A percentile compares a stretch with the other conserved stretches of the same genome.
Evolutionary conservation across 73 alveolate species (phyloP).

Genomic region (Stentor roeselii): DNA sequence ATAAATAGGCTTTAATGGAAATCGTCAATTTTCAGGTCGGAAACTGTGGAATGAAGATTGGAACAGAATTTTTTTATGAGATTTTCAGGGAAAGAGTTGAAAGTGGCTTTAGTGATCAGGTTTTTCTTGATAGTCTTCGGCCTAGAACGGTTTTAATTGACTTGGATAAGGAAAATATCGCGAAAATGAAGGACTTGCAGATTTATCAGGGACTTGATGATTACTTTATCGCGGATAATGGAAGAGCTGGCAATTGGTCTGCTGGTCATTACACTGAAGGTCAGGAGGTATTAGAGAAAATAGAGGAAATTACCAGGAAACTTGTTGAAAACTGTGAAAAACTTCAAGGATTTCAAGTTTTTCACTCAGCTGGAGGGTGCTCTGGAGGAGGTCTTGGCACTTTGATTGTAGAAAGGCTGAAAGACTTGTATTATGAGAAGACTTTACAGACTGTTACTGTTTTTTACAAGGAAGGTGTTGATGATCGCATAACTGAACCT

Average conservation of each 20-base stretch:
- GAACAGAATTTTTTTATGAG: too few relatives aligned
- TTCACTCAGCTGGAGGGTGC: slow-evolving; percentile 82
- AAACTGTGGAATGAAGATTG: too few relatives aligned
- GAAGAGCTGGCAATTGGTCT: slow-evolving; percentile 88
- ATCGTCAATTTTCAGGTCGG: too few relatives aligned
- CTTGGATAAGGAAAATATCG: too few relatives aligned
- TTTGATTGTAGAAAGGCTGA: slow-evolving; percentile 63
- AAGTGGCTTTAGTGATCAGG: too few relatives aligned
- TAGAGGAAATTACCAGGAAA: slow-evolving; percentile 90
- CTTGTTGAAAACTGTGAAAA: slow-evolving; percentile 82
- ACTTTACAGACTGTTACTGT: slow-evolving; percentile 87
- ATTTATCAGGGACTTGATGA: too few relatives aligned
- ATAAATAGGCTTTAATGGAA: too few relatives aligned
- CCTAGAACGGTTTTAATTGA: too few relatives aligned
- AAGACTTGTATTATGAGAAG: slow-evolving; percentile 88
- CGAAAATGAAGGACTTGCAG: too few relatives aligned
- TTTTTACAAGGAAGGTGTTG: slow-evolving; percentile 86
- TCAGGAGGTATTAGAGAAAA: slow-evolving; percentile 81
- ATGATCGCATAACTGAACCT: slow-evolving; percentile 94
- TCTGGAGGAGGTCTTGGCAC: slow-evolving; percentile 88
- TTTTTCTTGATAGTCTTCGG: too few relatives aligned
- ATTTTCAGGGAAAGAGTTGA: too few relatives aligned
- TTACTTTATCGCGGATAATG: slow-evolving; percentile 89
- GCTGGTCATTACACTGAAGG: slow-evolving; percentile 93
- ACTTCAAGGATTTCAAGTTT: slow-evolving; percentile 74